phyloP scores from a whole-genome alignment of 176 grass and related monocot species.

The Musa itinerans region DNA sequence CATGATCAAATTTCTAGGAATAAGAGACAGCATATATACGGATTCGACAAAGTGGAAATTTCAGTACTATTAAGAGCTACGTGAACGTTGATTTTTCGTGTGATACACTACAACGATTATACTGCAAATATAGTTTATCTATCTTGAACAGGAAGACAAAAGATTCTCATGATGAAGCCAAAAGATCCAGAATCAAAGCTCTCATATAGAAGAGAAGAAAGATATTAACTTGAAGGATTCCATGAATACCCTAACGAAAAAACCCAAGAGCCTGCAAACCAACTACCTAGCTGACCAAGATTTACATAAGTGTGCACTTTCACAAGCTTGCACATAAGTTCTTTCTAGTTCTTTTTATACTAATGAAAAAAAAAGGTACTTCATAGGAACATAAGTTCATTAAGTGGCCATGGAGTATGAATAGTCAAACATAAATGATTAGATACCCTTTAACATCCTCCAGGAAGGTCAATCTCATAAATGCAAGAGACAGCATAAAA shows the following conservation, averaged over 20 bases:
- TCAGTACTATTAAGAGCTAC: background rate
- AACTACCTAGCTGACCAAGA: background rate
- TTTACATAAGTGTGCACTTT: no score
- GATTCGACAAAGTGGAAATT: background rate
- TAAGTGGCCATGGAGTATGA: no score
- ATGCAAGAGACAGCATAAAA: no score
- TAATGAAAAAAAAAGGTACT: no score
- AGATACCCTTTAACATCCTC: no score
- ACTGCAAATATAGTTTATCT: background rate
- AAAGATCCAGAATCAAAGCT: background rate
- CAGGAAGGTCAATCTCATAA: no score
- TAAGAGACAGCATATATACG: background rate
- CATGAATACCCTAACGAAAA: background rate
- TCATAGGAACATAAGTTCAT: no score
- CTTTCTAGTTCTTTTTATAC: no score
- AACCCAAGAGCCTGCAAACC: background rate
- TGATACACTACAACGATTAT: no score
- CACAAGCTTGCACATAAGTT: background rate
- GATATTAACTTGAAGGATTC: background rate
- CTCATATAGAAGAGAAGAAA: background rate
- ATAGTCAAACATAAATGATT: no score
- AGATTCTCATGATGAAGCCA: background rate
- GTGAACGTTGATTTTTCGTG: background rate
- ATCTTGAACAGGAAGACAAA: background rate
- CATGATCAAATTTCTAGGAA: slow-evolving; percentile 5